phyloP scores from a whole-genome alignment of 108 stramenopile genomes.

The Pseudonitzschia delicatissima region DNA sequence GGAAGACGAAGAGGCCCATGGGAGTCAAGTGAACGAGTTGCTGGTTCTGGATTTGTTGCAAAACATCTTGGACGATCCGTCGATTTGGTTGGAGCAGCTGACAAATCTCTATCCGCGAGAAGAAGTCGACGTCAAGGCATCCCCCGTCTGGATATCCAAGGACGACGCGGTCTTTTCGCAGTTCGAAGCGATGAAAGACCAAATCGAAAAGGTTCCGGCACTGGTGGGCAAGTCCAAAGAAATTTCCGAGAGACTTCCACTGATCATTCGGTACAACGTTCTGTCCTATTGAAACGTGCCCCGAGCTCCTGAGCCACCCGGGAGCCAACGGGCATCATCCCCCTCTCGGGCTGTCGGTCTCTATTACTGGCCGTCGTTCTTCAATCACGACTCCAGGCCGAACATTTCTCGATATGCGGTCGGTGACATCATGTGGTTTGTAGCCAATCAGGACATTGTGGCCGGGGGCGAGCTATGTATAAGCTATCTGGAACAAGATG shows the following conservation, averaged over 20 bases:
- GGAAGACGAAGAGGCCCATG: conserved; percentile 28
- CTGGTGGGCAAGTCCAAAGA: conserved; percentile 37
- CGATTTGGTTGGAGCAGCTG: conserved; percentile 51
- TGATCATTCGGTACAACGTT: conserved; percentile 75
- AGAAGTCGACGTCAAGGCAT: conserved; percentile 31
- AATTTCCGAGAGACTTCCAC: conserved; percentile 56
- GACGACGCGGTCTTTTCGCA: conserved; percentile 43
- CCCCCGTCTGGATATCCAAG: conserved; percentile 56
- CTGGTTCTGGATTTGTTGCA: conserved; percentile 50
- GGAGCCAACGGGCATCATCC: conserved; percentile 46
- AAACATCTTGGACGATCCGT: conserved; percentile 39
- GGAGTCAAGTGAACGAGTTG: conserved; percentile 51
- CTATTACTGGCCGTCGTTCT: conserved; percentile 62
- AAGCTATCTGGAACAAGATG: conserved; percentile 76
- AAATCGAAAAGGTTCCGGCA: conserved; percentile 25
- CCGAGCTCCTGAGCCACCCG: conserved; percentile 62
- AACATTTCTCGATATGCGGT: conserved; percentile 65
- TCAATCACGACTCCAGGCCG: conserved; percentile 67
- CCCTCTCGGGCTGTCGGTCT: conserved; percentile 58
- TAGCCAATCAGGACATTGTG: conserved; percentile 58
- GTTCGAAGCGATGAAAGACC: conserved; percentile 31
- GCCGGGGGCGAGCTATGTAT: conserved; percentile 66
- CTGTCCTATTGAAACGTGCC: conserved; percentile 53
- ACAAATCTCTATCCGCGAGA: conserved; percentile 59
- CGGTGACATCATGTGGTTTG: conserved; percentile 82